Conservation (phyloP, 345 rosid genomes). For the Eucalyptus cloeziana region DNA sequence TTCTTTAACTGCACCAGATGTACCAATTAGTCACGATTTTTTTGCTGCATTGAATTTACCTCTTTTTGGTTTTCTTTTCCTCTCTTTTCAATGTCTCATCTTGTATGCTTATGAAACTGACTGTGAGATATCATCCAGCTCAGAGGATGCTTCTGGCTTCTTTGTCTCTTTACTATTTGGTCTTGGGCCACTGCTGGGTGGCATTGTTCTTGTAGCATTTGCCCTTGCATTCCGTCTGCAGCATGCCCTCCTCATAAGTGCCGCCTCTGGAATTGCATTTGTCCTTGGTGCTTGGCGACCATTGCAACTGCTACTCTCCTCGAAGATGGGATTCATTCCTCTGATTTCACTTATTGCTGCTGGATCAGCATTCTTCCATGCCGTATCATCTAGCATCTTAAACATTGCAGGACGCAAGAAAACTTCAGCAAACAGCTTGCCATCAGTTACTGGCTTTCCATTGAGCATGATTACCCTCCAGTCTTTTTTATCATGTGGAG, state of each 20-base stretch:
- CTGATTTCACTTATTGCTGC: constrained; percentile 32
- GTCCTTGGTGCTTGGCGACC: constrained; percentile 93
- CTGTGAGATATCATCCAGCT: constrained; percentile 35
- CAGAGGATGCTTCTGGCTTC: constrained; percentile 97
- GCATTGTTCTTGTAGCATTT: constrained; percentile 60
- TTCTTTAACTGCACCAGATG: background rate
- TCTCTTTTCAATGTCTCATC: background rate
- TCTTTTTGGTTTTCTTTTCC: background rate
- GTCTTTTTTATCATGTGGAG: constrained; percentile 80
- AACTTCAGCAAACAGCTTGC: constrained; percentile 34
- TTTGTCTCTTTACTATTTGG: constrained; percentile 95
- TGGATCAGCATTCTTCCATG: constrained; percentile 59
- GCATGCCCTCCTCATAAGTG: constrained; percentile 93
- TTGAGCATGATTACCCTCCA: constrained; percentile 72
- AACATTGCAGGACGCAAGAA: constrained; percentile 46
- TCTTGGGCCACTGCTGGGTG: constrained; percentile 92
- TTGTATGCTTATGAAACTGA: background rate
- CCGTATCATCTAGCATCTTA: constrained; percentile 38
- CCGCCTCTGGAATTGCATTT: constrained; percentile 91
- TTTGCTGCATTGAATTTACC: background rate
- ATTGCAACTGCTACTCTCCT: constrained; percentile 55
- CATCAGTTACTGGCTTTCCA: constrained; percentile 40
- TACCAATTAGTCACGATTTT: background rate
- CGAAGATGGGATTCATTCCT: constrained; percentile 72
- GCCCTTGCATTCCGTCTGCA: constrained; percentile 68